Evolutionary conservation across 2,329 filamentous ascomycete species (phyloP), one percentile per base, ranked within the genome.

Genomic region (Trichoderma polysporum): DNA sequence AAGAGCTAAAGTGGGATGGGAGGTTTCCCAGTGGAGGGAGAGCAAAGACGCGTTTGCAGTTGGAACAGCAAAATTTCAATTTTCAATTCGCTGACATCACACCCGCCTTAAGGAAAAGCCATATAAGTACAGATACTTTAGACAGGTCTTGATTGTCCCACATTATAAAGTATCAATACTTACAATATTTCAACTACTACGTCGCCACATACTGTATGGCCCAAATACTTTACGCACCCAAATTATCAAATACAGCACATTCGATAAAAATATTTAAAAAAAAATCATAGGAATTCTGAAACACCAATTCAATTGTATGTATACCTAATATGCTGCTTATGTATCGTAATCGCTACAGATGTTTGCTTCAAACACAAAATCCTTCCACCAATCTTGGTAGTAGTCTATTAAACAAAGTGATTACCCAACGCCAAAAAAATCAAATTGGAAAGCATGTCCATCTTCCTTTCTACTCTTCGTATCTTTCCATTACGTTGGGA

Each of bases 401-500:
- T 47, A 12, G 50, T 66, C 56, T 61, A 66, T 41, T 54, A 54
- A 66, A 66, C 3, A 29, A 49, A 66, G 19, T 22, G 4, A 25
- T 33, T 64, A 9, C 50, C 61, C 57, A 66, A 66, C 49, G 57
- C 47, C 47, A 9, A 37, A 3, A 2, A 45, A 52, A 31, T 52
- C 25, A n/a, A 53, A 50, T 35, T 27, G 15, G 10, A 47, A 50
- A 27, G 19, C 33, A 58, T 25, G 22, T 31, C 53, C 39, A 19
- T 35, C 53, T 58, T 27, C 13, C 17, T 17, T 33, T n/a, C 19
- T 13, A 27, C 10, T 10, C 37, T 15, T 60, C 72, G 77, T 56
- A 79, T 77, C 70, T 10, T 35, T 25, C 78, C 76, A 35, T 77
- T 76, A 70, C 2, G 77, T 73, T 3, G 76, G 70, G 3, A 73